phyloP scores from a whole-genome alignment of 345 rosid genomes.

The Corymbia maculata region DNA sequence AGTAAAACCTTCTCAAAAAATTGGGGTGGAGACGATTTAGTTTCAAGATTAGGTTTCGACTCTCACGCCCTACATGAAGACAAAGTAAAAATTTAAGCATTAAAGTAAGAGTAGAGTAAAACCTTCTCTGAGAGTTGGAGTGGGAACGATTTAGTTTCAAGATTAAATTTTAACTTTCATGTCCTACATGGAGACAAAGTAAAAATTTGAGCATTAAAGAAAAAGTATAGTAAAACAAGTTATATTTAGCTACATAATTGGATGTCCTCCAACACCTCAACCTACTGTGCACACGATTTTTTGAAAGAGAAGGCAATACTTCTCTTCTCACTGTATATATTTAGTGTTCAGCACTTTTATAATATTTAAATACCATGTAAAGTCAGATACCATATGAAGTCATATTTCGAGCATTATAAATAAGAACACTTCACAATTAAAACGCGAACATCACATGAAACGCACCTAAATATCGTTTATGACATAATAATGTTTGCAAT shows the following conservation, averaged over 20 bases:
- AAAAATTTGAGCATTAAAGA: too few species aligned
- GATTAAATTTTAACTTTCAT: too few species aligned
- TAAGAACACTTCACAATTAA: not conserved
- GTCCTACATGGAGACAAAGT: too few species aligned
- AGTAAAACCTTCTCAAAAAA: too few species aligned
- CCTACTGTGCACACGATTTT: not conserved
- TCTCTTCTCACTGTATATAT: not conserved
- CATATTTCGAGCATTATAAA: not conserved
- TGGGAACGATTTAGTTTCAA: too few species aligned
- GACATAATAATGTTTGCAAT: not conserved
- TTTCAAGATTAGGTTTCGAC: too few species aligned
- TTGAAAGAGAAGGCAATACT: fast-evolving
- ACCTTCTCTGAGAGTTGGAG: too few species aligned
- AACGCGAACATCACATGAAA: not conserved
- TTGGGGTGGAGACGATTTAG: too few species aligned
- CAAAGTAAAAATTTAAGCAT: too few species aligned
- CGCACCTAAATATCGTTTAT: not conserved
- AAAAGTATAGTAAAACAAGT: too few species aligned
- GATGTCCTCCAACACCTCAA: not conserved
- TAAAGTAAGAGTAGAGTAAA: too few species aligned
- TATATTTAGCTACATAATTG: not conserved
- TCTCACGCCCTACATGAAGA: too few species aligned
- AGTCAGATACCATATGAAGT: not conserved
- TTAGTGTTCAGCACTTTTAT: fast-evolving
- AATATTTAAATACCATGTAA: not conserved